Evolutionary conservation across 2,329 filamentous ascomycete genomes (phyloP).

Genomic region (Eutypella sp.): DNA sequence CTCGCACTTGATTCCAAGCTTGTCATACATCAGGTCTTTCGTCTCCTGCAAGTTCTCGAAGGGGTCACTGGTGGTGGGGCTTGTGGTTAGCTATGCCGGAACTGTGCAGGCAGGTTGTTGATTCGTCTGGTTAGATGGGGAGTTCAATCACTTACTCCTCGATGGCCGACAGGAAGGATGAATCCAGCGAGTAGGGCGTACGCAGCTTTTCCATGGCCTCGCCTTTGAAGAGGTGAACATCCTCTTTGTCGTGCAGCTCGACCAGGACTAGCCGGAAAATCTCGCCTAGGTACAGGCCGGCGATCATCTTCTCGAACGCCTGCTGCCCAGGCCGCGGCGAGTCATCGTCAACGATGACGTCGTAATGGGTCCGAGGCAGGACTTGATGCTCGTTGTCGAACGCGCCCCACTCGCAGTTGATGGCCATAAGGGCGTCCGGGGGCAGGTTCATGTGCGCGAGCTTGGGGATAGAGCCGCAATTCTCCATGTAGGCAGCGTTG

Average conservation of each 20-base stretch:
- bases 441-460: conserved; percentile 86
- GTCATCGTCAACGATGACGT: conserved; percentile 81
- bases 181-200: conserved; percentile 84
- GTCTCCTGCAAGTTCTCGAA: conserved; percentile 95
- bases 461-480: conserved; percentile 87
- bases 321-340: conserved; percentile 92
- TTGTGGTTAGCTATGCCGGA: background rate
- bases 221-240: conserved; percentile 71
- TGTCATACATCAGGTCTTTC: conserved; percentile 71
- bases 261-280: conserved; percentile 85
- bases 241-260: conserved; percentile 76
- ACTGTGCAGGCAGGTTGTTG: background rate
- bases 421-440: conserved; percentile 79
- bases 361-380: conserved; percentile 79
- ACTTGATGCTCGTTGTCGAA: conserved; percentile 93
- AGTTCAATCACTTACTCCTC: conserved; percentile 61
- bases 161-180: conserved; percentile 87
- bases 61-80: conserved; percentile 58
- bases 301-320: conserved; percentile 97
- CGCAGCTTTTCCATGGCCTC: conserved; percentile 78
- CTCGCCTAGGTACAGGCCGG: conserved; percentile 89
- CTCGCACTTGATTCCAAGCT: conserved; percentile 66
- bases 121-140: background rate
- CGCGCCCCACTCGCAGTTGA: conserved; percentile 97
- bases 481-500: conserved; percentile 97